Conservation (phyloP, 1,139 yeast genomes). For the Nakaseomyces glabratus region DNA sequence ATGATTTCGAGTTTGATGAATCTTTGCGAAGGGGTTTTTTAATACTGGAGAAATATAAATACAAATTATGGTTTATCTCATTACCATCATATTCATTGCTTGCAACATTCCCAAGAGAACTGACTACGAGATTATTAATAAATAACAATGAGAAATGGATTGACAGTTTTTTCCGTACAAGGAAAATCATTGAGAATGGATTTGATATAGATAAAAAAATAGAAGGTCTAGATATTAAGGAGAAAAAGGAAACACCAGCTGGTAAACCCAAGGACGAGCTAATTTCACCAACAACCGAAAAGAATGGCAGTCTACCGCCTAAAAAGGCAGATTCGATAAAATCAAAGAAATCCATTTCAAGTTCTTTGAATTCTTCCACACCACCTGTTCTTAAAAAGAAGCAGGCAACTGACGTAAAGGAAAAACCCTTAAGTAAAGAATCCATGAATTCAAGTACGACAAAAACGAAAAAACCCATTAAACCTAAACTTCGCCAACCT, state of each 20-base stretch:
- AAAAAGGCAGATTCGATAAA: constrained; percentile 7
- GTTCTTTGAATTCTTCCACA: too few species aligned
- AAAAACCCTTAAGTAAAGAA: too few species aligned
- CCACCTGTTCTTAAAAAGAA: too few species aligned
- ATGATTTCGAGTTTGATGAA: constrained; percentile 66
- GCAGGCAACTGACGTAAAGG: too few species aligned
- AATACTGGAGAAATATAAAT: constrained; percentile 51
- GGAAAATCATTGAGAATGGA: constrained; percentile 33
- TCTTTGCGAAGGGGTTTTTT: constrained; percentile 48
- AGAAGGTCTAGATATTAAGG: constrained; percentile 3
- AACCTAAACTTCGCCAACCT: too few species aligned
- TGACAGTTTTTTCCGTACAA: constrained; percentile 41
- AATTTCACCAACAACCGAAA: constrained; percentile 1
- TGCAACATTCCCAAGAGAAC: constrained; percentile 14
- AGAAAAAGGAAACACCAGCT: too few species aligned
- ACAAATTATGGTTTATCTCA: constrained; percentile 53
- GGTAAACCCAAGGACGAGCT: constrained; percentile 2
- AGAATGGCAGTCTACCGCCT: neutral
- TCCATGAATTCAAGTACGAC: too few species aligned
- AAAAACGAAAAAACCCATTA: too few species aligned
- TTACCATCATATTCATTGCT: constrained; percentile 21
- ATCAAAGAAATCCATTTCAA: too few species aligned
- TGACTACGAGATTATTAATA: constrained; percentile 12
- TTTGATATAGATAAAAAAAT: constrained; percentile 12
- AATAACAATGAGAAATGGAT: constrained; percentile 38